Percentiles rank a stretch among this genome's conserved stretches.
phyloP scores from a whole-genome alignment of 345 rosid species.

The Linum tenue region DNA sequence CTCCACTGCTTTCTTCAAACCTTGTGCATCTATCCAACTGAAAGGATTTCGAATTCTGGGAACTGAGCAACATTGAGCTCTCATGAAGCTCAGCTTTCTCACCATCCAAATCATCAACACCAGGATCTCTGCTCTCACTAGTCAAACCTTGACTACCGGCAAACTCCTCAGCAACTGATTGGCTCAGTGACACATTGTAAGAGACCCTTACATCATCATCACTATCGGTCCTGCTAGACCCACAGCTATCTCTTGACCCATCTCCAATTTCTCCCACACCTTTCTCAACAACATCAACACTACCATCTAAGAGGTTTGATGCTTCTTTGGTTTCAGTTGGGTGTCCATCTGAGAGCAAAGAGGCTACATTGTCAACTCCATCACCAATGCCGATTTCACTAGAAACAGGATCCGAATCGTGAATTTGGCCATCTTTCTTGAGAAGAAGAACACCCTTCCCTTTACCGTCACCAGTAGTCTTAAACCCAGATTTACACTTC shows the following conservation, averaged over 20 bases:
- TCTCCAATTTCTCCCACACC: background rate
- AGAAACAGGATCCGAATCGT: background rate
- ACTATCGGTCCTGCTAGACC: slow-evolving; percentile 21
- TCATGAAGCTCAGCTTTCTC: slow-evolving; percentile 27
- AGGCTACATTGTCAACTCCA: background rate
- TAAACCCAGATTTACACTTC: slow-evolving; percentile 14
- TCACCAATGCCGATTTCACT: background rate
- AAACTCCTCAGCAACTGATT: slow-evolving; percentile 12
- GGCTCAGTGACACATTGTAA: slow-evolving; percentile 18
- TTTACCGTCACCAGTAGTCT: background rate
- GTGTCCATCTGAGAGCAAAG: background rate
- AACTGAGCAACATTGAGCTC: slow-evolving; percentile 31
- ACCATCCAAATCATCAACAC: slow-evolving; percentile 20
- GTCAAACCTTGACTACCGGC: slow-evolving; percentile 12
- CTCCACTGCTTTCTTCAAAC: slow-evolving; percentile 17
- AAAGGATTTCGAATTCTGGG: slow-evolving; percentile 36
- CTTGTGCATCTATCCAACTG: slow-evolving; percentile 43
- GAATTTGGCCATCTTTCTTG: background rate
- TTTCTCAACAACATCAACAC: background rate
- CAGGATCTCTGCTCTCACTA: slow-evolving; percentile 22
- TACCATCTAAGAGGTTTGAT: background rate
- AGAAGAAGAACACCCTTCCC: background rate
- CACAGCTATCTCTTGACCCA: slow-evolving; percentile 10
- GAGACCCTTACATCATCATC: slow-evolving; percentile 18
- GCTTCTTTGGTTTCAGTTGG: slow-evolving; percentile 1